Evolutionary conservation across 2,329 filamentous ascomycete species (phyloP), one percentile per base, ranked within the genome.

Genomic region (Exophiala xenobiotica): DNA sequence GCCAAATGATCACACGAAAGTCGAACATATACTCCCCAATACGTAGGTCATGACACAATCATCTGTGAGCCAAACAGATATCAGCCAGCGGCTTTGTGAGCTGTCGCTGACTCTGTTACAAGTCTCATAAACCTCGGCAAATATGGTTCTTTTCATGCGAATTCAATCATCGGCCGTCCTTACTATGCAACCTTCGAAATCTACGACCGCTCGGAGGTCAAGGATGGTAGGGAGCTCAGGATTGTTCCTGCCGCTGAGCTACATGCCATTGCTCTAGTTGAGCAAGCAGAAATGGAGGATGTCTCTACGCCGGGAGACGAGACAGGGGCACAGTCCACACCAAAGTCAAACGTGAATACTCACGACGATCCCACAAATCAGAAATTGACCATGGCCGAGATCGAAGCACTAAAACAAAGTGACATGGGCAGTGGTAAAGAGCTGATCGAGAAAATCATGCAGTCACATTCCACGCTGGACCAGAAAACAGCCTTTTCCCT

Each of bases 401-500:
- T 89, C 46, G 85, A 88, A 64, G 79, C 80, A 59, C 70, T 88
- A 58, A 89, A 89, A 68, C 80, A 78, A 63, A 78, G 90, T 50
- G 87, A 86, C 8, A 83, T 85, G 3, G 85, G 85, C 4, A 88
- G 89, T 0, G 92, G 91, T 9, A 87, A 88, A 67, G 91, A 95
- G 45, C 80, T 99, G 41, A 93, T 99, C 58, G 86, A 88, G n/a
- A 95, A 91, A 71, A 83, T 99, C 20, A 81, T 99, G 70, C 79
- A 90, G 23, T 93, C 90, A 37, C 93, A 99, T 69, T 85, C 88
- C 14, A 88, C 86, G 1, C 79, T 99, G 37, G 90, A 95, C 61
- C 87, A 97, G 73, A 99, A 99, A 77, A 97, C 93, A 0, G 79
- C 84, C 0, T 99, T 95, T 65, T 95, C 90, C 2, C 76, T 96